phyloP scores from a whole-genome alignment of 352 stramenopile species.

The Pythium graminicola region DNA sequence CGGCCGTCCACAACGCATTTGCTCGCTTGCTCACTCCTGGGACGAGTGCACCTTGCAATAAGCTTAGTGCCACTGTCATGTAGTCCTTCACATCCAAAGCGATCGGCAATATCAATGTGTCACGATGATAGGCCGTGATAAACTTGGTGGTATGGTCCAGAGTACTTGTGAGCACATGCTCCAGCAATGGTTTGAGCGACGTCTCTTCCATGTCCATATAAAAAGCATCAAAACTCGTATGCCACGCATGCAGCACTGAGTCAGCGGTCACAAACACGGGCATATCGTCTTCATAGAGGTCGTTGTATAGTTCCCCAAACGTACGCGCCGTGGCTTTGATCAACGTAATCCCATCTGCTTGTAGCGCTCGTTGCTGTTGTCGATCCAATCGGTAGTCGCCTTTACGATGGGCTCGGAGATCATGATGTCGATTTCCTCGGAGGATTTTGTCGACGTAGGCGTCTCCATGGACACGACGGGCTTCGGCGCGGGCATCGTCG shows the following conservation, averaged over 20 bases:
- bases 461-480: conserved; percentile 3
- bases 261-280: conserved; percentile 28
- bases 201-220: conserved; percentile 19
- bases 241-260: conserved; percentile 31
- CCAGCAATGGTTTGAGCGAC: no score
- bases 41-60: no score
- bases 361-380: conserved; percentile 1
- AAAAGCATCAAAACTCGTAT: conserved; percentile 29
- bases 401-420: neutral
- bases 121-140: no score
- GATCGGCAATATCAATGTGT: no score
- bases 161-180: no score
- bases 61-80: no score
- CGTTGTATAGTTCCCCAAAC: conserved; percentile 28
- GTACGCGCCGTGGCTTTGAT: no score
- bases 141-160: no score
- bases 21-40: neutral
- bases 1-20: conserved; percentile 1
- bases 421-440: neutral
- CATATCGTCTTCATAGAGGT: conserved; percentile 26
- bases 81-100: no score
- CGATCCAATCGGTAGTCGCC: conserved; percentile 3
- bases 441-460: conserved; percentile 4
- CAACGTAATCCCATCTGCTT: neutral
- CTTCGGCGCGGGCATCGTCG: neutral